Percentiles rank a stretch among this genome's conserved stretches.
Conservation (phyloP, 1,284 basidiomycete genomes). For the Boletus mariae region DNA sequence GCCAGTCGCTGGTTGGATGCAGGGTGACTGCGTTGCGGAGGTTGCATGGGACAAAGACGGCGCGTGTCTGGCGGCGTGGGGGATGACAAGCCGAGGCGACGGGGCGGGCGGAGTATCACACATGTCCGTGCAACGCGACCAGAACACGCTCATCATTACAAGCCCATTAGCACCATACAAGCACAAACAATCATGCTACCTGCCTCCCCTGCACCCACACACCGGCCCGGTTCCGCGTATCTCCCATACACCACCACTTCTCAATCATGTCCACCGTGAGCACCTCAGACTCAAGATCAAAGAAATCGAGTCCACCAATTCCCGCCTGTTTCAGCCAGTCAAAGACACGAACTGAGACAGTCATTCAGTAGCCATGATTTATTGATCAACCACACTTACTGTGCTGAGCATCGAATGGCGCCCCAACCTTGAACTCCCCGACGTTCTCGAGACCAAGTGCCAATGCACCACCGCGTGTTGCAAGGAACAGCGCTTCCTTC, state of each 20-base stretch:
- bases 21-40: slow-evolving; percentile 25
- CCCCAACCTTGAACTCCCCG: slow-evolving; percentile 62
- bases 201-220: slow-evolving; percentile 73
- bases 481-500: slow-evolving; percentile 77
- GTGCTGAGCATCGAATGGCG: slow-evolving; percentile 78
- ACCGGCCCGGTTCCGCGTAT: slow-evolving; percentile 55
- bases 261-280: slow-evolving; percentile 62
- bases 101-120: slow-evolving; percentile 29
- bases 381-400: slow-evolving; percentile 45
- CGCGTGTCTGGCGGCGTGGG: slow-evolving; percentile 40
- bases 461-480: slow-evolving; percentile 70
- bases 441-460: slow-evolving; percentile 54
- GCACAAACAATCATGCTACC: slow-evolving; percentile 18
- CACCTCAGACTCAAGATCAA: slow-evolving; percentile 42
- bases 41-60: slow-evolving; percentile 39
- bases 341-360: slow-evolving; percentile 47
- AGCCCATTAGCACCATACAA: slow-evolving; percentile 6
- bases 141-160: not conserved
- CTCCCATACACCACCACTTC: slow-evolving; percentile 86
- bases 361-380: not conserved
- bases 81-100: slow-evolving; percentile 40
- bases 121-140: slow-evolving; percentile 13
- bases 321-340: slow-evolving; percentile 59
- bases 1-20: slow-evolving; percentile 33
- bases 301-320: slow-evolving; percentile 66